Evolutionary conservation across 2,329 filamentous ascomycete genomes (phyloP), one percentile per base, ranked within the genome.

Genomic region (Ophiostoma populinum): DNA sequence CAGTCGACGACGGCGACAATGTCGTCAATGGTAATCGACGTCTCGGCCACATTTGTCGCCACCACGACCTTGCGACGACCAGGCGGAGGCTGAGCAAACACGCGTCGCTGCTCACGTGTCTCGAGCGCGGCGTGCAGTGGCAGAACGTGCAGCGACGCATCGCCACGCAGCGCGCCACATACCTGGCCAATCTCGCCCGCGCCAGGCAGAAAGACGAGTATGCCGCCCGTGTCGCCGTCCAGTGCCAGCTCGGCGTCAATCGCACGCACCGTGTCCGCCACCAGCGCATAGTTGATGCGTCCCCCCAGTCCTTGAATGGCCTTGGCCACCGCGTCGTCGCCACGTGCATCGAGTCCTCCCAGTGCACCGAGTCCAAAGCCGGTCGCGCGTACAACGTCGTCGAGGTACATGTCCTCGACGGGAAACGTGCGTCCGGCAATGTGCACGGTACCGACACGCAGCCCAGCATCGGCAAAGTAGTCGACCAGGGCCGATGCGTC

Each of bases 21-120:
- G 50, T 98, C 90, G 50, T 94, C 86, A 40, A 98, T 98, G 0
- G 90, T 98, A 52, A 98, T 95, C 2, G 90, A 95, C 0, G 90
- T 98, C 54, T 98, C 90, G 2, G 90, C 90, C 3, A 98, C 87
- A 48, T 98, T 98, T 29, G 90, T 98, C 1, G 90, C 82, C 6
- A 87, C 81, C 22, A 98, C 80, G 10, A 98, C 72, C 56, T 98
- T 98, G 24, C 90, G 70, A 55, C 82, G 86, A 1, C 85, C 85
- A 3, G 59, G 53, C 0, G 87, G 86, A 5, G 90, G 60, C 11
- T 65, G 64, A 19, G 71, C 65, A 51, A 98, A 98, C 1, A 98
- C 90, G 17, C 74, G 70, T 41, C 80, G 78, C 54, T 98, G 90
- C 47, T 95, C 87, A 2, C 67, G 67, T 8, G 87, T 87, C 47